Evolutionary conservation across 1,139 yeast genomes (phyloP), one percentile per base, ranked within the genome.

Genomic region (Candida albicans): DNA sequence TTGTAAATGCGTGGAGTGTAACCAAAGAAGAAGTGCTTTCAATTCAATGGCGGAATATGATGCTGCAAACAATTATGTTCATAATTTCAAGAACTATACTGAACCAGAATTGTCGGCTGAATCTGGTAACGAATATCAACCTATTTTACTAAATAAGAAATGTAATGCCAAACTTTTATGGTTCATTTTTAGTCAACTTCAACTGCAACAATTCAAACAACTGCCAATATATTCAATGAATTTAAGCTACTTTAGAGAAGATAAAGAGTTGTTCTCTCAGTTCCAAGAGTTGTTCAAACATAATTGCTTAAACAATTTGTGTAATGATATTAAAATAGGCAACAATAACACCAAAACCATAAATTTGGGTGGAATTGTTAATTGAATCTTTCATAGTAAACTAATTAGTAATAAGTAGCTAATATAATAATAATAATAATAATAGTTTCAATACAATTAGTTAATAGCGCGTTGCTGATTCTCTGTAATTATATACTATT

Each of bases 231-330:
- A 49, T 31, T 45, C 52, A 11, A 42, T 45, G 38, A 37, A 39
- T 25, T 34, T 40, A 11, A 31, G 37, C 2, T 47, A 39, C 35
- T 41, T 24, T 24, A 35, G 42, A 28, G 37, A 44, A 13, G 31
- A 41, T 30, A 35, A 34, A 2, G 24, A 39, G 12, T 11, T 43
- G n/a, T 44, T 46, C 13, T n/a, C 33, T n/a, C 39, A 38, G 18
- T 50, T 49, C 33, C 45, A 49, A 31, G n/a, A n/a, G 8, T 50
- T 50, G 32, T 50, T 50, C 15, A 43, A 37, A 25, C 53, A 50
- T 35, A 47, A 44, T 33, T 44, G 42, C 29, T 45, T 50, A 22
- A 39, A 47, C 28, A 18, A 18, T 6, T 31, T 37, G 12, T n/a
- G 30, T 1, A 13, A 37, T 11, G 40, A 37, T n/a, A 8, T 37